These are phyloP conservation scores for Puccinia hordei DNA, from an alignment of 1,284 basidiomycete species.

Conservation along the genomic window DNA sequence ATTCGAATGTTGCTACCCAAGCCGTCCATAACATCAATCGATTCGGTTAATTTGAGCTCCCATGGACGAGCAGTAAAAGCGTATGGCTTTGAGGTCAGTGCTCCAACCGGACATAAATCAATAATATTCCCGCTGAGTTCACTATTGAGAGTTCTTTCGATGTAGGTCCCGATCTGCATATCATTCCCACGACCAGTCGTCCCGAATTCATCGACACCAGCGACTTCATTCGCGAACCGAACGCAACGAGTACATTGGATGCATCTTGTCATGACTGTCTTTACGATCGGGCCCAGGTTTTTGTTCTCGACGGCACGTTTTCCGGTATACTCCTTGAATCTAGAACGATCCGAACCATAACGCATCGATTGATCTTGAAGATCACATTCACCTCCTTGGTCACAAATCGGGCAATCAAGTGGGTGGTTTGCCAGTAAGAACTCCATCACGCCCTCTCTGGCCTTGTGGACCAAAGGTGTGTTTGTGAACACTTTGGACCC, in stretches of 20 bases:
- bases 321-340: constrained; percentile 96
- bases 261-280: constrained; percentile 99
- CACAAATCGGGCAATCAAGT: constrained; percentile 96
- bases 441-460: constrained; percentile 97
- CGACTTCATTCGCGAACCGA: constrained; percentile 97
- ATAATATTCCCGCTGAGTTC: constrained; percentile 97
- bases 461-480: constrained; percentile 91
- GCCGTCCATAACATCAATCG: constrained; percentile 96
- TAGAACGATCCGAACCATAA: constrained; percentile 92
- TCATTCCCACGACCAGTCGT: constrained; percentile 97
- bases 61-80: constrained; percentile 95
- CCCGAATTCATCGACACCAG: constrained; percentile 95
- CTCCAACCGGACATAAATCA: constrained; percentile 93
- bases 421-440: constrained; percentile 97
- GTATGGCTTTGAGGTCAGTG: constrained; percentile 96
- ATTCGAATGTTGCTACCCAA: constrained; percentile 96
- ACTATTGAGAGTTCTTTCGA: constrained; percentile 95
- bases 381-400: constrained; percentile 96
- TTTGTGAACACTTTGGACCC: constrained; percentile 95
- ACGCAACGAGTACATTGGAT: constrained; percentile 99
- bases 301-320: constrained; percentile 99
- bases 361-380: constrained; percentile 99
- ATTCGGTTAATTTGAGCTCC: constrained; percentile 99
- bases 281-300: constrained; percentile 94
- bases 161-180: constrained; percentile 97